phyloP scores from a whole-genome alignment of 1,139 yeast species.

The Magnusiomyces suaveolens region DNA sequence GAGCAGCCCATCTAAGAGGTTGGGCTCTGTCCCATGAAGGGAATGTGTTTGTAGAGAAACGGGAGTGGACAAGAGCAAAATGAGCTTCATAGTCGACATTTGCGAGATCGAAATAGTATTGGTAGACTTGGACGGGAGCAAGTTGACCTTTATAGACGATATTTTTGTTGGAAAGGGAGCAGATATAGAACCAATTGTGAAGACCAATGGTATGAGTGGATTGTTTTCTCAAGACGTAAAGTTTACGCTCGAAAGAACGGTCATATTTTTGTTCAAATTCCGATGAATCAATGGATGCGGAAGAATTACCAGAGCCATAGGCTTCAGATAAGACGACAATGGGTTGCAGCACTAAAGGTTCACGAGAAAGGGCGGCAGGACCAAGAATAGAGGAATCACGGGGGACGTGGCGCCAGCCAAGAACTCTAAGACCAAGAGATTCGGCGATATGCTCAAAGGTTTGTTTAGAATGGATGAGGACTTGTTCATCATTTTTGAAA shows the following conservation, averaged over 20 bases:
- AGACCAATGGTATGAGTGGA: constrained; percentile 84
- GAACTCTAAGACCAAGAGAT: constrained; percentile 65
- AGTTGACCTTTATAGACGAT: constrained; percentile 96
- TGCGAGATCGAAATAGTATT: constrained; percentile 84
- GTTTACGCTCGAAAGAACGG: constrained; percentile 67
- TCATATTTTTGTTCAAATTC: constrained; percentile 49
- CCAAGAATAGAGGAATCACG: constrained; percentile 91
- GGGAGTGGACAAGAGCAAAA: constrained; percentile 91
- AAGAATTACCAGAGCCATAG: constrained; percentile 35
- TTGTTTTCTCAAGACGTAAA: constrained; percentile 80
- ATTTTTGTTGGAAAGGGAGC: constrained; percentile 80
- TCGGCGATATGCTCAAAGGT: constrained; percentile 76
- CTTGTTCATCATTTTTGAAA: constrained; percentile 68
- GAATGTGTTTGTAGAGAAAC: constrained; percentile 96
- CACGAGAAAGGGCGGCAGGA: constrained; percentile 89
- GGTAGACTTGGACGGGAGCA: constrained; percentile 92
- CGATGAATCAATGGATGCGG: constrained; percentile 30
- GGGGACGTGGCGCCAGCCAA: constrained; percentile 94
- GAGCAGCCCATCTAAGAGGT: constrained; percentile 95
- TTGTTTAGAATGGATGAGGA: constrained; percentile 54
- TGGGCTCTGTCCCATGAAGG: constrained; percentile 99
- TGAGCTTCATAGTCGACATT: constrained; percentile 92
- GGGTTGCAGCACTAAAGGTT: constrained; percentile 86
- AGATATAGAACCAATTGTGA: constrained; percentile 95
- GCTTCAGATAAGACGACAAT: constrained; percentile 61